Percentiles rank a stretch among this genome's conserved stretches.
phyloP scores from a whole-genome alignment of 2,329 filamentous ascomycete species.

The Ophiocordyceps robertsii region DNA sequence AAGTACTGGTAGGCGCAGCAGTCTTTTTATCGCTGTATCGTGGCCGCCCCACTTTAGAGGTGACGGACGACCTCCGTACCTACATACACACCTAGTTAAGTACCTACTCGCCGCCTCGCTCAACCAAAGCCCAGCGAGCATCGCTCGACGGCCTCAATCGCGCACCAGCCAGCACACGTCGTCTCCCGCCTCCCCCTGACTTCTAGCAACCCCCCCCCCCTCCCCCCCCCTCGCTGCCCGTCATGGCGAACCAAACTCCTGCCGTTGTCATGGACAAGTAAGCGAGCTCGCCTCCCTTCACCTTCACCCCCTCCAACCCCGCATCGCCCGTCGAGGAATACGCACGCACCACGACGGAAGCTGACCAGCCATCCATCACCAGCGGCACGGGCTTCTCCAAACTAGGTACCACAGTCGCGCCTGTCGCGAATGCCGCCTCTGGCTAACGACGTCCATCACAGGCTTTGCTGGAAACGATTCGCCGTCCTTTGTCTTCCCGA shows the following conservation, averaged over 20 bases:
- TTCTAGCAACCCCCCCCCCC: not conserved
- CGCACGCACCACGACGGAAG: slow-evolving; percentile 10
- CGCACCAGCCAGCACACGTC: not conserved
- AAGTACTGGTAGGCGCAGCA: no score
- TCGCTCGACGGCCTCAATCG: not conserved
- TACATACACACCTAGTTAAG: not conserved
- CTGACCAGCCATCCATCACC: slow-evolving; percentile 21
- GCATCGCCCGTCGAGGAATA: slow-evolving; percentile 8
- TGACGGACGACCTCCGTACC: not conserved
- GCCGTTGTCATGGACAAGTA: slow-evolving; percentile 99
- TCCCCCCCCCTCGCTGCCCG: slow-evolving; percentile 6
- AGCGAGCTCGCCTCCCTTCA: slow-evolving; percentile 38
- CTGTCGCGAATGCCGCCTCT: not conserved
- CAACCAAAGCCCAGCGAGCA: not conserved
- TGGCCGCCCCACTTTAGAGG: not conserved
- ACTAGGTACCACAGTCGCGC: slow-evolving; percentile 55
- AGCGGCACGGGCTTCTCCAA: slow-evolving; percentile 99
- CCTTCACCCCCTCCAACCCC: slow-evolving; percentile 15
- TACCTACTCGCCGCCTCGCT: not conserved
- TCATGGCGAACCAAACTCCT: slow-evolving; percentile 94
- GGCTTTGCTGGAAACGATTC: slow-evolving; percentile 99
- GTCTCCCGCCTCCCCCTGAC: not conserved
- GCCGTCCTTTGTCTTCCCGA: slow-evolving; percentile 97
- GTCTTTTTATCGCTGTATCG: not conserved
- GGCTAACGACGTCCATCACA: slow-evolving; percentile 24